A percentile compares a stretch with the other conserved stretches of the same genome.
Evolutionary conservation across 768 basidiomycete genomes (phyloP).

Genomic region (Suillus plorans): DNA sequence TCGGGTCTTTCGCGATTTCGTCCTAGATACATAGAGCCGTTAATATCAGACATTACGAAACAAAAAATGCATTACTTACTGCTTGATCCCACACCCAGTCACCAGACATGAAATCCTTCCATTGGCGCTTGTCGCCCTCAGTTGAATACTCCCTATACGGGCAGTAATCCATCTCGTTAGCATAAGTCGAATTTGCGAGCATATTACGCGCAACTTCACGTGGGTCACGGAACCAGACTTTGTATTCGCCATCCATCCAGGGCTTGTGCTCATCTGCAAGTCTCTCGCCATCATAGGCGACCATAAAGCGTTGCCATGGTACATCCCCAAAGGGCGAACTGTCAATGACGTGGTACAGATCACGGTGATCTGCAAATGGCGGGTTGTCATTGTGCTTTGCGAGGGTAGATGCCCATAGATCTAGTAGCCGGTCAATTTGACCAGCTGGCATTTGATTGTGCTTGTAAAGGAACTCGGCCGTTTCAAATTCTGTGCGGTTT

Average conservation of each 20-base stretch:
- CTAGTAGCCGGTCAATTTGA: neutral
- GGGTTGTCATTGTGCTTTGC: neutral
- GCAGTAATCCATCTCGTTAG: neutral
- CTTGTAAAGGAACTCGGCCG: neutral
- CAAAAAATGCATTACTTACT: neutral
- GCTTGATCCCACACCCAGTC: neutral
- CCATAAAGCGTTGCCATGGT: neutral
- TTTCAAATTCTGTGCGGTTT: neutral
- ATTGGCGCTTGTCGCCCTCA: neutral
- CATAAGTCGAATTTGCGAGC: neutral
- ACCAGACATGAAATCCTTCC: neutral
- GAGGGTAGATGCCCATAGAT: neutral
- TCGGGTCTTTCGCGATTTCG: constrained; percentile 18
- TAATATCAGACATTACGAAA: neutral
- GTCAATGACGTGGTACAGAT: neutral
- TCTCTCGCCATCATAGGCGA: neutral
- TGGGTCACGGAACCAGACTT: neutral
- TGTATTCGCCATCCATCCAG: neutral
- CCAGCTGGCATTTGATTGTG: neutral
- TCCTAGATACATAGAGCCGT: constrained; percentile 16
- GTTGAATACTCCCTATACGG: too few relatives aligned
- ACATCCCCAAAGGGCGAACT: neutral
- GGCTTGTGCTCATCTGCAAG: neutral
- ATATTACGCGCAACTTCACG: neutral
- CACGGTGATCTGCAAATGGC: neutral